Conservation (phyloP, 2,329 filamentous ascomycete species). For the Aspergillus transmontanensis region DNA sequence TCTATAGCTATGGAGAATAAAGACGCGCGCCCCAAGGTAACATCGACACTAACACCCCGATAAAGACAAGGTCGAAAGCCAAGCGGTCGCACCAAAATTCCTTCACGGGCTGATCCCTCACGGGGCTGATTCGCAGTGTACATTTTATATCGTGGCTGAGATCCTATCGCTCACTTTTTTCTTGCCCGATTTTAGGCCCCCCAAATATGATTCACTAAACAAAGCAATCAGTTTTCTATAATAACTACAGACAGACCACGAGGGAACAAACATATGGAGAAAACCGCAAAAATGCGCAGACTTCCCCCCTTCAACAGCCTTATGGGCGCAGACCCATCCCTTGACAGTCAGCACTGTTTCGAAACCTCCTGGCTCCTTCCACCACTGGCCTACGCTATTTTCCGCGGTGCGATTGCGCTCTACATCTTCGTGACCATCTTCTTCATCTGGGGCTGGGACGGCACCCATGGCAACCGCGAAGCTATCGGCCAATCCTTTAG, state of each 20-base stretch:
- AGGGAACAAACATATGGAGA: not conserved
- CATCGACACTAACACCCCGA: not conserved
- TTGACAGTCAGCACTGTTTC: conserved; percentile 62
- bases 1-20: not conserved
- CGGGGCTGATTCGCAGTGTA: not conserved
- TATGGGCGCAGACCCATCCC: conserved; percentile 39
- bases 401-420: conserved; percentile 50
- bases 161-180: not conserved
- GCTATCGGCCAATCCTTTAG: conserved; percentile 65
- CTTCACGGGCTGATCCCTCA: not conserved
- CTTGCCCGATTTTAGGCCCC: not conserved
- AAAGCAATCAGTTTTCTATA: not conserved
- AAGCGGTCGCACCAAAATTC: not conserved
- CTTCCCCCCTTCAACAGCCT: conserved; percentile 24
- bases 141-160: not conserved
- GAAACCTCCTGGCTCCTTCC: conserved; percentile 80
- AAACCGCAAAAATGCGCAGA: conserved; percentile 19
- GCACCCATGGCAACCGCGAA: conserved; percentile 54
- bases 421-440: conserved; percentile 73
- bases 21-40: not conserved
- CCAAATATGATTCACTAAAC: not conserved
- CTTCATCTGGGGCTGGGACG: conserved; percentile 68
- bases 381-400: conserved; percentile 62
- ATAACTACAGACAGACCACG: not conserved
- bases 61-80: not conserved